Base-by-base conservation (phyloP, 352 stramenopile genomes). In the Pythium monospermum region DNA sequence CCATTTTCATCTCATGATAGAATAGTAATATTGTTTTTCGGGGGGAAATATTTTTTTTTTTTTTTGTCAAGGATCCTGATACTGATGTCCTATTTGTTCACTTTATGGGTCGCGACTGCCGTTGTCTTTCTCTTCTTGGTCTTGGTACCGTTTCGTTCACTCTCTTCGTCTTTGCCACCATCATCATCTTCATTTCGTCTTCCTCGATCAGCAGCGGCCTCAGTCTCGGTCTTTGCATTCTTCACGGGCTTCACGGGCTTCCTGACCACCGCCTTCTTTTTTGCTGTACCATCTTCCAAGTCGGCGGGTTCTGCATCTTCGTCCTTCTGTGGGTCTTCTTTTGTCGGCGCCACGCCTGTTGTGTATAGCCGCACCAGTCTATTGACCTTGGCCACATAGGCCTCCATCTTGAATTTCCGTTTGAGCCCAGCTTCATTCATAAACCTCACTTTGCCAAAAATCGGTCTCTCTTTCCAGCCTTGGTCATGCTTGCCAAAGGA, bases 371-470 rank as follows among this genome's bases (percentile, higher is more conserved):
- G n/a, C n/a, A n/a, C 45, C 6, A 64, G 56, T 31, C 49, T 41
- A 30, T 69, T 55, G 23, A 81, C 72, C 54, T 87, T 87, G 21
- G 58, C 47, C 28, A 94, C 60, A 57, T 94, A 94, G 11, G 66
- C 78, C 16, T 86, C 80, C 61, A 99, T 96, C 62, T 97, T 85
- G 65, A 99, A 99, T 72, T 99, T 99, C 35, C 96, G 86, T 67
- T 98, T 97, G 61, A 98, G 98, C 33, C 96, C 96, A 22, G 83
- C 75, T 68, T 99, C 98, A 69, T 99, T 99, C 96, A 99, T 99
- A 68, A 93, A 99, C 43, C 96, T 83, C 54, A 99, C 98, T 69
- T 99, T 99, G 40, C 97, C 96, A 78, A 99, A 99, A 37, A 99
- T 85, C 4, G 79, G 64, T 4, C 95, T 80, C 67, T 99, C 95